Percentiles rank a stretch among this genome's conserved stretches.
Conservation (phyloP, 352 stramenopile species). For the Globisporangium radiosum region DNA sequence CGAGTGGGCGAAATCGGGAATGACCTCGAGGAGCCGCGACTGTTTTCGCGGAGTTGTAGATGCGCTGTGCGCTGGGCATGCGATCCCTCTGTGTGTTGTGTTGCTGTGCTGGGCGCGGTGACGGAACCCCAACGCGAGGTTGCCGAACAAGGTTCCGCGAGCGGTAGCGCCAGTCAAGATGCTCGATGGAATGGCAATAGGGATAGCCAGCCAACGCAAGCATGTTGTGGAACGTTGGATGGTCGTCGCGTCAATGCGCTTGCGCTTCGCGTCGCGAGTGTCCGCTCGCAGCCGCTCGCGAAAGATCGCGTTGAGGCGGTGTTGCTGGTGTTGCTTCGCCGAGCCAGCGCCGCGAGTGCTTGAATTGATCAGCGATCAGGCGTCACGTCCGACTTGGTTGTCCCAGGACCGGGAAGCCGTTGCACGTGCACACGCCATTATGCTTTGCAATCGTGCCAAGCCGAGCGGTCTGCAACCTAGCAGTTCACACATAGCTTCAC, state of each 20-base stretch:
- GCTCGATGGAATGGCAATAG: not conserved
- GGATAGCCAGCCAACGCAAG: not conserved
- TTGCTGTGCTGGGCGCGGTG: no score
- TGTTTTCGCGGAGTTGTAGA: not conserved
- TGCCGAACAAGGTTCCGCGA: no score
- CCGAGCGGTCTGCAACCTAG: not conserved
- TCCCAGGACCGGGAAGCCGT: not conserved
- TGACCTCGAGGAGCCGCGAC: not conserved
- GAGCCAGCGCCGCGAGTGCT: no score
- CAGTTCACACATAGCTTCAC: no score
- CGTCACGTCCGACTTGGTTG: not conserved
- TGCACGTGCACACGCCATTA: not conserved
- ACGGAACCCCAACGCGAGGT: no score
- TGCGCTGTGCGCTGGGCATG: no score
- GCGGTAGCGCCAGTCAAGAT: no score
- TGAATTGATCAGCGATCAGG: not conserved
- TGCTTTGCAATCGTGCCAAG: not conserved
- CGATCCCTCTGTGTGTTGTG: no score
- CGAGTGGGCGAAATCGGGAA: constrained; percentile 12
- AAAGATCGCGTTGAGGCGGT: not conserved
- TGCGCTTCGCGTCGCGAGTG: not conserved
- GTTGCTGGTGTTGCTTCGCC: not conserved
- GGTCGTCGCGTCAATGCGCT: not conserved
- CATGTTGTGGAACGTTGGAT: not conserved
- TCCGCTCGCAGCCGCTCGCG: not conserved